Conservation (phyloP, 805 yeast genomes). For the Wickerhamiella australiensis region DNA sequence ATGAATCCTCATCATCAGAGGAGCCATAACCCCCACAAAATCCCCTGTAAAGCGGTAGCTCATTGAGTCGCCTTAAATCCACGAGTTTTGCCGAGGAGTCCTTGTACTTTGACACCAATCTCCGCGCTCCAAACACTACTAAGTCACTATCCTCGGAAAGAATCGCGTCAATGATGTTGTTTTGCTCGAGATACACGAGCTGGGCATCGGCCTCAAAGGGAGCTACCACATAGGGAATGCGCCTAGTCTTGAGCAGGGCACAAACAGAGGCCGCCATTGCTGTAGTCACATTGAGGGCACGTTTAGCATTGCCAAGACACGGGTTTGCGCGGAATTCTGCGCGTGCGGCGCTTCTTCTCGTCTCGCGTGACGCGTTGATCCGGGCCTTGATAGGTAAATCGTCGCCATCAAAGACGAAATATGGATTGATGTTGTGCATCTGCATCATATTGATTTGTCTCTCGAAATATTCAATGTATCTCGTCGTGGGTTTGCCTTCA, state of each 20-base stretch:
- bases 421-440: slow-evolving; percentile 62
- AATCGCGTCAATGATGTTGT: slow-evolving; percentile 68
- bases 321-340: slow-evolving; percentile 7
- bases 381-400: slow-evolving; percentile 62
- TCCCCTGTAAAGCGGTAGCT: slow-evolving; percentile 16
- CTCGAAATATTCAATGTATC: slow-evolving; percentile 50
- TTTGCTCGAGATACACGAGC: slow-evolving; percentile 74
- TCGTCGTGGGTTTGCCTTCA: slow-evolving; percentile 48
- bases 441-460: slow-evolving; percentile 54
- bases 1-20: not conserved
- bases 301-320: not conserved
- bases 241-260: slow-evolving; percentile 39
- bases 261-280: slow-evolving; percentile 82
- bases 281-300: slow-evolving; percentile 74
- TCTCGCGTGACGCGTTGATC: slow-evolving; percentile 56
- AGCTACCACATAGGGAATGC: slow-evolving; percentile 71
- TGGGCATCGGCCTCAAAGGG: slow-evolving; percentile 99
- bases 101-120: slow-evolving; percentile 68
- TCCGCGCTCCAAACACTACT: slow-evolving; percentile 70
- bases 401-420: slow-evolving; percentile 89
- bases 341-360: slow-evolving; percentile 43
- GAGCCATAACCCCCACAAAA: not conserved
- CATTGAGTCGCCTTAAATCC: slow-evolving; percentile 40
- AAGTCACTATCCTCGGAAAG: slow-evolving; percentile 92
- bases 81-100: slow-evolving; percentile 56